Evolutionary conservation across 2,329 filamentous ascomycete genomes (phyloP).

Genomic region (Aspergillus floridensis): DNA sequence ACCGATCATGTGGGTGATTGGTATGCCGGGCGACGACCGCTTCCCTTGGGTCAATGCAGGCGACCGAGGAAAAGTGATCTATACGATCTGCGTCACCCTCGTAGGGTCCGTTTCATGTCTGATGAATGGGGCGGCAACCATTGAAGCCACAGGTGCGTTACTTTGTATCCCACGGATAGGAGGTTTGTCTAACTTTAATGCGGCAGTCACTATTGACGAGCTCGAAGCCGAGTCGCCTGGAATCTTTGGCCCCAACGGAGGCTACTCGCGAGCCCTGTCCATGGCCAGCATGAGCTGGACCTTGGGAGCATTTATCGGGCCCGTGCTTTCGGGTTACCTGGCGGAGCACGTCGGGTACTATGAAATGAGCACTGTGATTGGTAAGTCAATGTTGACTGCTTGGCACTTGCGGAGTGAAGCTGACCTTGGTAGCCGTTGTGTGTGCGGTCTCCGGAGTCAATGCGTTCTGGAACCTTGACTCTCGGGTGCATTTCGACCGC

Average conservation of each 20-base stretch:
- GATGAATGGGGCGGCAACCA: slow-evolving; percentile 27
- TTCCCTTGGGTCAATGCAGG: slow-evolving; percentile 25
- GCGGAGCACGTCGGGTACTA: slow-evolving; percentile 23
- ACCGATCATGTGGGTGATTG: slow-evolving; percentile 27
- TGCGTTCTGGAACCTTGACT: slow-evolving; percentile 5
- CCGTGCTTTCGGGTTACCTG: slow-evolving; percentile 21
- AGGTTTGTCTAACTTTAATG: not conserved
- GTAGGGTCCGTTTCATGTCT: slow-evolving; percentile 26
- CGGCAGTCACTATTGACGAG: slow-evolving; percentile 21
- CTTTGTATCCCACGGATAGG: not conserved
- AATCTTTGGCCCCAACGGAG: slow-evolving; percentile 27
- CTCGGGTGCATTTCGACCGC: slow-evolving; percentile 6
- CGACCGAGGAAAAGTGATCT: slow-evolving; percentile 22
- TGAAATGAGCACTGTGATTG: slow-evolving; percentile 21
- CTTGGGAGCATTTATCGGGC: slow-evolving; percentile 22
- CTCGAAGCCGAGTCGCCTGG: slow-evolving; percentile 21
- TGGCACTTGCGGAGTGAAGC: not conserved
- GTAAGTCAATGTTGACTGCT: slow-evolving; percentile 9
- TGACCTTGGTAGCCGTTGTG: slow-evolving; percentile 14
- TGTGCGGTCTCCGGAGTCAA: slow-evolving; percentile 16
- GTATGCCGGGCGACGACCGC: slow-evolving; percentile 27
- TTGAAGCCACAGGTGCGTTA: slow-evolving; percentile 31
- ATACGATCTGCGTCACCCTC: slow-evolving; percentile 16
- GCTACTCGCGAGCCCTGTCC: slow-evolving; percentile 26
- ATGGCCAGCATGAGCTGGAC: slow-evolving; percentile 26